Evolutionary conservation across 1,284 basidiomycete species (phyloP).

Genomic region (Marasmius sp.): DNA sequence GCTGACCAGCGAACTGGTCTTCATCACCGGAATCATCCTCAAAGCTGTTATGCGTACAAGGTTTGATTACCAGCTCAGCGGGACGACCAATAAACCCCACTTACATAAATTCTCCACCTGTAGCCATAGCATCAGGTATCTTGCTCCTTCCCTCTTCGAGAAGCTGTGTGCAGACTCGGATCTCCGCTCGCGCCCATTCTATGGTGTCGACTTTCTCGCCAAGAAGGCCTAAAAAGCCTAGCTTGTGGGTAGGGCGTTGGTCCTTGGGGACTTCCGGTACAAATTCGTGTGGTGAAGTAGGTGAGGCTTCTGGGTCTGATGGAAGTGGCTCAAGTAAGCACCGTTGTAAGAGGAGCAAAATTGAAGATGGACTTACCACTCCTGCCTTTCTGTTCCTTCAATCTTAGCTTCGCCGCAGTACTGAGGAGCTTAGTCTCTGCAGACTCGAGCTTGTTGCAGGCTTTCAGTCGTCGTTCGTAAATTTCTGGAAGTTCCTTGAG

Average conservation of each 20-base stretch:
- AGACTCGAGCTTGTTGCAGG: slow-evolving; percentile 79
- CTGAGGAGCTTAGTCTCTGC: slow-evolving; percentile 80
- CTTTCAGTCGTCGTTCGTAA: slow-evolving; percentile 76
- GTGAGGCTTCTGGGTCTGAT: slow-evolving; percentile 7
- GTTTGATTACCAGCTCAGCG: neutral
- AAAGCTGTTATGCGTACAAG: slow-evolving; percentile 9
- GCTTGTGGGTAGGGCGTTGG: slow-evolving; percentile 80
- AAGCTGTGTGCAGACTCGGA: slow-evolving; percentile 50
- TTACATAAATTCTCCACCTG: neutral
- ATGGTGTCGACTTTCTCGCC: slow-evolving; percentile 91
- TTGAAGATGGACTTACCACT: neutral
- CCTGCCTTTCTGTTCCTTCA: slow-evolving; percentile 34
- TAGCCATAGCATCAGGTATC: slow-evolving; percentile 19
- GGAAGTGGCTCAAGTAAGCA: neutral
- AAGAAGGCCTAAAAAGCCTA: slow-evolving; percentile 57
- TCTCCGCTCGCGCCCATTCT: slow-evolving; percentile 82
- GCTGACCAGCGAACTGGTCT: slow-evolving; percentile 16
- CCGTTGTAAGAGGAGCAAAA: too few relatives aligned
- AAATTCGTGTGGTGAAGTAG: neutral
- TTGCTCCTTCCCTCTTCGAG: slow-evolving; percentile 50
- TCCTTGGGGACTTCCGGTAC: slow-evolving; percentile 51
- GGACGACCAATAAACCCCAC: neutral
- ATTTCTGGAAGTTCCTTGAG: slow-evolving; percentile 83
- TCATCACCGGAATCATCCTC: slow-evolving; percentile 25
- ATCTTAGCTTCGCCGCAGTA: slow-evolving; percentile 69